phyloP scores from a whole-genome alignment of 2,329 filamentous ascomycete species.

The Paraphaeosphaeria sporulosa region DNA sequence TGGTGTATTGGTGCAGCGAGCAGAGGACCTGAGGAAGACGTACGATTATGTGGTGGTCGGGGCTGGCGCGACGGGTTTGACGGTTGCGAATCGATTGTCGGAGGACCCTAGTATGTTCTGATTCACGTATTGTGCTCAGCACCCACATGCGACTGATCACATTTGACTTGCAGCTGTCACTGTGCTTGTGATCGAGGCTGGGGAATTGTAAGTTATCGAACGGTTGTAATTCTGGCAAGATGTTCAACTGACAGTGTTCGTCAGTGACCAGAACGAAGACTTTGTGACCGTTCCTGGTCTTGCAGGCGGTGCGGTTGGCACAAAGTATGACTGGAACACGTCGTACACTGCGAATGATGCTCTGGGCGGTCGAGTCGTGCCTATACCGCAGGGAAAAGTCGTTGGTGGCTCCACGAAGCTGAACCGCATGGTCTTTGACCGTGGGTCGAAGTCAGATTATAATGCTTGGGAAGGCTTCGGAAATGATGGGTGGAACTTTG shows the following conservation, averaged over 20 bases:
- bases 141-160: neutral
- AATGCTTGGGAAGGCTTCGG: conserved; percentile 38
- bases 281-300: conserved; percentile 33
- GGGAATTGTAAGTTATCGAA: conserved; percentile 26
- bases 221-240: neutral
- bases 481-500: conserved; percentile 38
- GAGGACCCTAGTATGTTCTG: conserved; percentile 25
- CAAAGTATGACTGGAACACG: conserved; percentile 37
- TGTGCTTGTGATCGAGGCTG: conserved; percentile 35
- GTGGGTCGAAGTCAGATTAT: conserved; percentile 38
- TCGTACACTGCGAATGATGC: conserved; percentile 24
- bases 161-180: conserved; percentile 20
- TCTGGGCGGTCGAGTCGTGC: conserved; percentile 22
- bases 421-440: conserved; percentile 50
- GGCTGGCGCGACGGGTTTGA: conserved; percentile 35
- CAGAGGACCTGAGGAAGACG: conserved; percentile 6
- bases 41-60: conserved; percentile 41
- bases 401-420: conserved; percentile 42
- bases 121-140: neutral
- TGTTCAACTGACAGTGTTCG: neutral
- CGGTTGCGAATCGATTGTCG: conserved; percentile 38
- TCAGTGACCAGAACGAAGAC: conserved; percentile 32
- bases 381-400: conserved; percentile 28
- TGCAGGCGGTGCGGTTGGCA: conserved; percentile 32
- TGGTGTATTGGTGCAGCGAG: neutral